A percentile compares a stretch with the other conserved stretches of the same genome.
These are phyloP conservation scores for Vigna reflexopilosa DNA, from an alignment of 306 rosid species.

Conservation along the genomic window DNA sequence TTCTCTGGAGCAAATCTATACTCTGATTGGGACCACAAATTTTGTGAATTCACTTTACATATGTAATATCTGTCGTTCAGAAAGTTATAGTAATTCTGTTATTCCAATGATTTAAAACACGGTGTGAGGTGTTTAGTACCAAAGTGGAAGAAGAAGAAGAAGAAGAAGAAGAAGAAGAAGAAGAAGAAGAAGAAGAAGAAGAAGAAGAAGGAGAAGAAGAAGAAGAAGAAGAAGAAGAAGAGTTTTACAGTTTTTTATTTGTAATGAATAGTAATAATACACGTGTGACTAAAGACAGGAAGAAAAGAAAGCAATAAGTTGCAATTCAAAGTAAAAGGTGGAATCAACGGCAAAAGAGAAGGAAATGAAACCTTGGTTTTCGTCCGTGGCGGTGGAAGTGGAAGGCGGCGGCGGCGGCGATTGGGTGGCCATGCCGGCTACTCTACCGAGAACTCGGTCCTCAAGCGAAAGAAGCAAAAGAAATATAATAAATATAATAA, in stretches of 20 bases:
- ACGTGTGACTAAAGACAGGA: not conserved
- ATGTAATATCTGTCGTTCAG: not conserved
- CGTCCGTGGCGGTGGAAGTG: constrained; percentile 48
- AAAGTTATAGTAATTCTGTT: not conserved
- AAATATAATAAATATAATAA: no score
- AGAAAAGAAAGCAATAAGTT: not conserved
- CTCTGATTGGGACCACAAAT: not conserved
- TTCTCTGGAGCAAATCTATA: not conserved
- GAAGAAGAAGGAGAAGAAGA: no score
- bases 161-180: no score
- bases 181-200: no score
- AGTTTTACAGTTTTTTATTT: not conserved
- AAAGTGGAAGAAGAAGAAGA: not conserved
- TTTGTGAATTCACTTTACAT: not conserved
- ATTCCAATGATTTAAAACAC: not conserved
- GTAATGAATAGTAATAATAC: not conserved
- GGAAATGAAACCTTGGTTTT: constrained; percentile 53
- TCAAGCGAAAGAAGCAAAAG: no score
- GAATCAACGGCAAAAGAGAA: not conserved
- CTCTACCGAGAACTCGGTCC: constrained; percentile 14
- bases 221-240: no score
- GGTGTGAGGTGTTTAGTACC: not conserved
- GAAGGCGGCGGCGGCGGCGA: constrained; percentile 53
- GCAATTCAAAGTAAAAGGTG: constrained; percentile 19
- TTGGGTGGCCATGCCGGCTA: constrained; percentile 59